Base-by-base conservation (phyloP, 208 protist genomes). In the Trypanosoma mega region DNA sequence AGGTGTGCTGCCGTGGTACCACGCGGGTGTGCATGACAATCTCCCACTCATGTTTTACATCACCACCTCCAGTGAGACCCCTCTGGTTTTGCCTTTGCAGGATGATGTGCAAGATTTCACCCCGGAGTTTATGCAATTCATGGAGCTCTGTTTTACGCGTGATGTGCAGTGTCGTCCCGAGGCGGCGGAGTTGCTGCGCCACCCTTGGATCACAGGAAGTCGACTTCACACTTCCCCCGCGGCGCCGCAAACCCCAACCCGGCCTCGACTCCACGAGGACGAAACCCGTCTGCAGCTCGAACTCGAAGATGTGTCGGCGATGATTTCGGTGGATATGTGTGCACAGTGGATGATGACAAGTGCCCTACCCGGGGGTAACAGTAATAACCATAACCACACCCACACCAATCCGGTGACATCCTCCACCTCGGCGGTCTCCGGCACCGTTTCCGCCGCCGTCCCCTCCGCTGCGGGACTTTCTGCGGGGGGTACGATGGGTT, bases 1-100 rank as follows among this genome's bases (percentile, higher is more conserved):
- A 2, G 87, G 84, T 18, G 46, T 87, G 21, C 57, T 80, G 26
- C 87, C 87, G 27, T 96, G 90, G 90, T 85, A 93, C 63, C 85
- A 95, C 63, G 74, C 85, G 4, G 78, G 85, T 8, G 72, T 94
- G 20, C 80, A 76, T 27, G 87, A 88, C 60, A 75, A 94, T 60
- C 37, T 95, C 5, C 83, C 80, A 14, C 69, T 95, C 26, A 95
- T 92, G 82, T 95, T 95, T 72, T 92, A 92, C 72, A 89, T 95
- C 52, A 91, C 83, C 12, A 91, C 85, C 1, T 85, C 85, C 1
- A 87, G 79, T 41, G 82, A 92, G 49, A 81, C 88, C 18, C 85
- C 88, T 6, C 76, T 92, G 58, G 78, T 87, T 2, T 49, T 86
- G 9, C 75, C 81, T 5, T 47, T 71, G 18, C 44, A 73, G 14